phyloP scores from a whole-genome alignment of 495 filamentous ascomycete genomes.

The Aspergillus kassunensis region DNA sequence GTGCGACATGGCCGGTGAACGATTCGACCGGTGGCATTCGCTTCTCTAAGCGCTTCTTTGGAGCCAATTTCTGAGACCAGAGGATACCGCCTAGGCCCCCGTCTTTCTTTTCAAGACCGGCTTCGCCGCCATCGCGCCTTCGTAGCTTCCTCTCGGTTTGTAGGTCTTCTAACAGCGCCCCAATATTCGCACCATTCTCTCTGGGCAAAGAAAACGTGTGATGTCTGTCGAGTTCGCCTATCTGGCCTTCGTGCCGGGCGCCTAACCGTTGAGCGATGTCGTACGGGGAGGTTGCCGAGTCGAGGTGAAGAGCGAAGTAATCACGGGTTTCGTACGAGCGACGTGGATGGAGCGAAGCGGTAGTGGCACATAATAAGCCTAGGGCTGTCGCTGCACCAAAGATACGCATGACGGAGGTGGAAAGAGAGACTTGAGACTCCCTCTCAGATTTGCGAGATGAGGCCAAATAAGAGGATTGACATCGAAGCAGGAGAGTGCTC shows the following conservation, averaged over 20 bases:
- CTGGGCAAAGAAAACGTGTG: slow-evolving; percentile 76
- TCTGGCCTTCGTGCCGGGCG: slow-evolving; percentile 74
- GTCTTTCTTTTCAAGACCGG: slow-evolving; percentile 32
- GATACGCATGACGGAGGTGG: slow-evolving; percentile 35
- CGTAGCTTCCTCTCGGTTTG: slow-evolving; percentile 47
- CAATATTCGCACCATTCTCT: slow-evolving; percentile 47
- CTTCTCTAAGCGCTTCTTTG: slow-evolving; percentile 72
- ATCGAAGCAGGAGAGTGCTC: slow-evolving; percentile 15
- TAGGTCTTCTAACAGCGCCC: slow-evolving; percentile 57
- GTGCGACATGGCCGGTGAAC: slow-evolving; percentile 4
- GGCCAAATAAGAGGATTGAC: slow-evolving; percentile 25
- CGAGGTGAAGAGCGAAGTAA: slow-evolving; percentile 86
- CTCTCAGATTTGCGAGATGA: slow-evolving; percentile 14
- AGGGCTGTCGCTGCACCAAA: slow-evolving; percentile 37
- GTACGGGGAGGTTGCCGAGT: slow-evolving; percentile 57
- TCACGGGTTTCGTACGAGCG: slow-evolving; percentile 70
- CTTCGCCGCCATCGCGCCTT: slow-evolving; percentile 49
- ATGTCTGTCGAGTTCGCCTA: slow-evolving; percentile 78
- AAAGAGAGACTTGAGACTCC: background rate
- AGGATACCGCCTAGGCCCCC: slow-evolving; percentile 68
- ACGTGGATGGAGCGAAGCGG: slow-evolving; percentile 45
- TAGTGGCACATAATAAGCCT: slow-evolving; percentile 30
- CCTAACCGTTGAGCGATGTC: slow-evolving; percentile 71
- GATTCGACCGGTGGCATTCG: slow-evolving; percentile 52
- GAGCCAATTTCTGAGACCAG: slow-evolving; percentile 76